These are phyloP conservation scores for Arachnopeziza araneosa DNA, from an alignment of 2,329 filamentous ascomycete genomes.

Conservation along the genomic window DNA sequence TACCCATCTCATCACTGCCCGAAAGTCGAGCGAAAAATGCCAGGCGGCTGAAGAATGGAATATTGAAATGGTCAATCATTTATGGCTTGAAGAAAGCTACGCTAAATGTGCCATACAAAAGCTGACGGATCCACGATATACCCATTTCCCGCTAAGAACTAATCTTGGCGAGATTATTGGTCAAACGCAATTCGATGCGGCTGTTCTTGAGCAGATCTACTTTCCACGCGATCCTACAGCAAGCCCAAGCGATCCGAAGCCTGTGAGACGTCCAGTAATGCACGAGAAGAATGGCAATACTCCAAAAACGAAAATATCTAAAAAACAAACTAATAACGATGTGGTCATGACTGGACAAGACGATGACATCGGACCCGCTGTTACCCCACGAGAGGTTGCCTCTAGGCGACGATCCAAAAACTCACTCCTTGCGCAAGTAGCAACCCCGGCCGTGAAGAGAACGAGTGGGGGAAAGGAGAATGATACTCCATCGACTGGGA, in stretches of 20 bases:
- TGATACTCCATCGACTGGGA: slow-evolving; percentile 70
- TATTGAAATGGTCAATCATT: slow-evolving; percentile 82
- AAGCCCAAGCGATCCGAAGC: slow-evolving; percentile 40
- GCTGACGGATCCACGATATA: slow-evolving; percentile 70
- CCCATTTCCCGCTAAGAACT: slow-evolving; percentile 79
- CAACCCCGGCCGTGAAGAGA: slow-evolving; percentile 49
- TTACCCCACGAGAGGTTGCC: slow-evolving; percentile 3
- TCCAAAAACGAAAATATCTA: slow-evolving; percentile 6
- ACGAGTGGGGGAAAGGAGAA: slow-evolving; percentile 71
- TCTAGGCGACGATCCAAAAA: slow-evolving; percentile 10
- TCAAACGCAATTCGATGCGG: slow-evolving; percentile 72
- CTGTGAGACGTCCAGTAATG: slow-evolving; percentile 41
- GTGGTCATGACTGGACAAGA: slow-evolving; percentile 8
- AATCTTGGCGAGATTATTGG: slow-evolving; percentile 92
- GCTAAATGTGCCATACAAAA: slow-evolving; percentile 76
- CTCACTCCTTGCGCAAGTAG: slow-evolving; percentile 3
- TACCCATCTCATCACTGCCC: slow-evolving; percentile 89
- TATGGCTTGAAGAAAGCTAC: slow-evolving; percentile 98
- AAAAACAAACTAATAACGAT: slow-evolving; percentile 1
- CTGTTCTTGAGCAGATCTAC: slow-evolving; percentile 58
- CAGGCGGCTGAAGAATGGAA: slow-evolving; percentile 90
- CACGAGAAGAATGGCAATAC: slow-evolving; percentile 37
- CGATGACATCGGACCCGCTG: slow-evolving; percentile 22
- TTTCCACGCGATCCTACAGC: slow-evolving; percentile 42
- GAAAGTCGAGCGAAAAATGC: slow-evolving; percentile 87